Percentiles rank a stretch among this genome's conserved stretches.
Evolutionary conservation across 2,329 filamentous ascomycete genomes (phyloP).

Genomic region (Xylariaceae sp.): DNA sequence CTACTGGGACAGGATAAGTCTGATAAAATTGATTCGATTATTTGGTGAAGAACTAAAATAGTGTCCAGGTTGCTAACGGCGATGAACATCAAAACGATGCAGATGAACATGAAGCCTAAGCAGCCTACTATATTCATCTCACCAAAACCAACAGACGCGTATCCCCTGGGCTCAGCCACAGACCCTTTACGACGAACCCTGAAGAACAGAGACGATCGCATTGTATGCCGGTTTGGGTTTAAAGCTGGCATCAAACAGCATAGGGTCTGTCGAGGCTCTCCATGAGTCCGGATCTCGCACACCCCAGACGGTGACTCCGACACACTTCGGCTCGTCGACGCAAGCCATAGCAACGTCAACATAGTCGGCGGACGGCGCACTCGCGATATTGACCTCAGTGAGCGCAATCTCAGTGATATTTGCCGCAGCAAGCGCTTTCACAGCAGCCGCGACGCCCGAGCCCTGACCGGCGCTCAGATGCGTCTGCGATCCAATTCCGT

Average conservation of each 20-base stretch:
- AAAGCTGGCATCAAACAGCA: slow-evolving; percentile 52
- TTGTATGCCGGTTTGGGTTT: slow-evolving; percentile 50
- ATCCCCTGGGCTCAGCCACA: too few relatives aligned
- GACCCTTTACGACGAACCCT: too few relatives aligned
- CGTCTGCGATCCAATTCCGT: slow-evolving; percentile 54
- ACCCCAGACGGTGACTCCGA: slow-evolving; percentile 64
- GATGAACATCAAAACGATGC: too few relatives aligned
- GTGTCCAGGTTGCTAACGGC: too few relatives aligned
- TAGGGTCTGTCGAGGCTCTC: slow-evolving; percentile 45
- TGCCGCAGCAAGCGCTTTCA: slow-evolving; percentile 44
- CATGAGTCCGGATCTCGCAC: slow-evolving; percentile 50
- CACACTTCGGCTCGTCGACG: slow-evolving; percentile 53
- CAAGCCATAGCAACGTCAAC: slow-evolving; percentile 56
- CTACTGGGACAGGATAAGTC: too few relatives aligned
- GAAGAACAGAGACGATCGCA: slow-evolving; percentile 42
- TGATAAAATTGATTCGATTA: too few relatives aligned
- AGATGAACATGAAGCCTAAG: too few relatives aligned
- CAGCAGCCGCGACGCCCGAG: slow-evolving; percentile 37
- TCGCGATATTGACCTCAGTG: slow-evolving; percentile 62
- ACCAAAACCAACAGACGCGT: too few relatives aligned
- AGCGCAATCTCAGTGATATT: slow-evolving; percentile 50
- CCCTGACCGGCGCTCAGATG: slow-evolving; percentile 43
- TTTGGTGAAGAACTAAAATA: too few relatives aligned
- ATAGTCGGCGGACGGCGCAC: slow-evolving; percentile 54
- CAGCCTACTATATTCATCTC: too few relatives aligned